Conservation (phyloP, 331 rosid species). For the Erythrophleum ivorense region DNA sequence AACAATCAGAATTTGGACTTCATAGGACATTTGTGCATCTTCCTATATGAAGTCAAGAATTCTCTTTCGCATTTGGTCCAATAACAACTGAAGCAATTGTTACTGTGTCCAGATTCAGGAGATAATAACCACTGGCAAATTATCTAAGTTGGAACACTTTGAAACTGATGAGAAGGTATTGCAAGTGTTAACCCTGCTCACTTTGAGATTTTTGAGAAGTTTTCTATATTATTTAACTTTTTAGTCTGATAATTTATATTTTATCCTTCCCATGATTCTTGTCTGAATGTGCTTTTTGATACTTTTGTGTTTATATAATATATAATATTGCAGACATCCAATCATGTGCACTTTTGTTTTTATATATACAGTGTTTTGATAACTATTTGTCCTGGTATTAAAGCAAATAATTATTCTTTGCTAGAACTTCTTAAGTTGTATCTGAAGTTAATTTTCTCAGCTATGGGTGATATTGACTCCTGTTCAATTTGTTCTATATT, state of each 20-base stretch:
- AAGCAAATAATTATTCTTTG: conserved; percentile 8
- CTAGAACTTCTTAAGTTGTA: conserved; percentile 7
- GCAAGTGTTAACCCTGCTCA: conserved; percentile 28
- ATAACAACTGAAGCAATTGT: conserved; percentile 38
- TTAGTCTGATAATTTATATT: background rate
- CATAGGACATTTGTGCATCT: background rate
- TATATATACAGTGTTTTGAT: background rate
- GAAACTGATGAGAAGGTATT: conserved; percentile 93
- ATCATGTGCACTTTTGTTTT: no score
- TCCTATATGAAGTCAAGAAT: conserved; percentile 8
- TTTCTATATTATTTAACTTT: conserved; percentile 11
- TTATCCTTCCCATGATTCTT: conserved; percentile 17
- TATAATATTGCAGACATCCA: background rate
- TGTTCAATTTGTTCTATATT: conserved; percentile 5
- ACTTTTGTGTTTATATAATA: background rate
- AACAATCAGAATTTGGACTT: conserved; percentile 16
- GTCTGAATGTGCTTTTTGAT: background rate
- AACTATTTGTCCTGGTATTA: background rate
- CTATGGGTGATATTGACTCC: conserved; percentile 4
- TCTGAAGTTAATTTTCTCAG: background rate
- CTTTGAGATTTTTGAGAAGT: conserved; percentile 25
- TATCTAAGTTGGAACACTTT: conserved; percentile 87
- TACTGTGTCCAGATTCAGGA: conserved; percentile 81
- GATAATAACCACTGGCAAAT: conserved; percentile 85
- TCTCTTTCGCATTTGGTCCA: conserved; percentile 22